Evolutionary conservation across 352 stramenopile species (phyloP).

Genomic region (Globisporangium irregulare): DNA sequence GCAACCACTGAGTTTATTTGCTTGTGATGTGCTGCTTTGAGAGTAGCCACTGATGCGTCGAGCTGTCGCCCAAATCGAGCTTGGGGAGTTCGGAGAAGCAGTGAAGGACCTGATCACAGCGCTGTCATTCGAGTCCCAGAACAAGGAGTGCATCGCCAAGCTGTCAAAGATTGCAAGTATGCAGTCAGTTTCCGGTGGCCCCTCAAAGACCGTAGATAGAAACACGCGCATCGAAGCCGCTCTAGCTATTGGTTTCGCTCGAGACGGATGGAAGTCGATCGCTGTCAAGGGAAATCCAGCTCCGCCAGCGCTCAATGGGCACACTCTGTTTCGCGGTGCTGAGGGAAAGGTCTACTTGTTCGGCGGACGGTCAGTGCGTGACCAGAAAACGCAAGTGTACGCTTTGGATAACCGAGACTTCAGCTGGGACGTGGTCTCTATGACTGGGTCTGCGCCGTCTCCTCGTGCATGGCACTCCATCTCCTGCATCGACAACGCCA

Average conservation of each 20-base stretch:
- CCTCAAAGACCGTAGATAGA: background rate
- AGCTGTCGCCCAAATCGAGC: slow-evolving; percentile 38
- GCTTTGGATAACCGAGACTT: slow-evolving; percentile 39
- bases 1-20: background rate
- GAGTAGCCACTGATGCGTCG: slow-evolving; percentile 54
- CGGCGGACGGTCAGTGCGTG: slow-evolving; percentile 55
- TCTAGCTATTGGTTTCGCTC: slow-evolving; percentile 26
- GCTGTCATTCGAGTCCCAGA: slow-evolving; percentile 43
- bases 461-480: slow-evolving; percentile 62
- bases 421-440: slow-evolving; percentile 45
- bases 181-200: too few relatives aligned
- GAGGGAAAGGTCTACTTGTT: slow-evolving; percentile 37
- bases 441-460: slow-evolving; percentile 24
- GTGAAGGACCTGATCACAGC: slow-evolving; percentile 44
- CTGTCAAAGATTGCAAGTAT: slow-evolving; percentile 28
- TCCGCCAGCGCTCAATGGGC: slow-evolving; percentile 60
- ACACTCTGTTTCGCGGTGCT: slow-evolving; percentile 42
- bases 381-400: slow-evolving; percentile 53
- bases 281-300: slow-evolving; percentile 61
- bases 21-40: background rate
- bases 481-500: slow-evolving; percentile 21
- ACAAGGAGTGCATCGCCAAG: slow-evolving; percentile 47
- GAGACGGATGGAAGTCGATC: slow-evolving; percentile 40
- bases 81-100: slow-evolving; percentile 23
- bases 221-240: slow-evolving; percentile 27